Percentiles rank a stretch among this genome's conserved stretches.
Evolutionary conservation across 2,329 filamentous ascomycete genomes (phyloP).

Genomic region (Clarireedia monteithiana): DNA sequence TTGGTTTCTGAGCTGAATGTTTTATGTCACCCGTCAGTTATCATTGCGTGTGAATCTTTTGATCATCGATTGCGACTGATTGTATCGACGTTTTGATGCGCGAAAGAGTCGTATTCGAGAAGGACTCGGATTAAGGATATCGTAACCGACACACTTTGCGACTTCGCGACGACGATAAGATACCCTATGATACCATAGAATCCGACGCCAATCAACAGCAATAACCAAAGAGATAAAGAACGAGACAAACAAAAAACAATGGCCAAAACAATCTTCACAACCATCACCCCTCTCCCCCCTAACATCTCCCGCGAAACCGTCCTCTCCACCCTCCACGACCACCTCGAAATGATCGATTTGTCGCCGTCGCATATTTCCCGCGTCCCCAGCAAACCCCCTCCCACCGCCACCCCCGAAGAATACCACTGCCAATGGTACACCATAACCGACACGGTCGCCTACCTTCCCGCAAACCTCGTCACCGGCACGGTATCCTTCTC

Average conservation of each 20-base stretch:
- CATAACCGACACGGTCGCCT: slow-evolving; percentile 67
- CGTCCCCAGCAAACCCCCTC: slow-evolving; percentile 58
- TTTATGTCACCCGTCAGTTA: too few relatives aligned
- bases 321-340: slow-evolving; percentile 67
- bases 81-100: too few relatives aligned
- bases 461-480: slow-evolving; percentile 57
- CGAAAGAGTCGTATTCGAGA: too few relatives aligned
- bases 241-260: slow-evolving; percentile 9
- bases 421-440: slow-evolving; percentile 68
- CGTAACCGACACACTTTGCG: too few relatives aligned
- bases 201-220: background rate
- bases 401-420: slow-evolving; percentile 64
- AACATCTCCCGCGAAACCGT: slow-evolving; percentile 61
- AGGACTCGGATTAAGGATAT: too few relatives aligned
- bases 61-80: too few relatives aligned
- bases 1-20: too few relatives aligned
- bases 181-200: background rate
- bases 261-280: slow-evolving; percentile 58
- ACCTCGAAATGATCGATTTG: slow-evolving; percentile 77
- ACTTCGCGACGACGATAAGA: too few relatives aligned
- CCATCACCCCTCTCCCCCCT: slow-evolving; percentile 67
- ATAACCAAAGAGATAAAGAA: background rate
- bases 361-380: slow-evolving; percentile 52
- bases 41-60: too few relatives aligned
- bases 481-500: slow-evolving; percentile 68